Base-by-base conservation (phyloP, 108 stramenopile genomes). In the Mayamaea pseudoterrestris region DNA sequence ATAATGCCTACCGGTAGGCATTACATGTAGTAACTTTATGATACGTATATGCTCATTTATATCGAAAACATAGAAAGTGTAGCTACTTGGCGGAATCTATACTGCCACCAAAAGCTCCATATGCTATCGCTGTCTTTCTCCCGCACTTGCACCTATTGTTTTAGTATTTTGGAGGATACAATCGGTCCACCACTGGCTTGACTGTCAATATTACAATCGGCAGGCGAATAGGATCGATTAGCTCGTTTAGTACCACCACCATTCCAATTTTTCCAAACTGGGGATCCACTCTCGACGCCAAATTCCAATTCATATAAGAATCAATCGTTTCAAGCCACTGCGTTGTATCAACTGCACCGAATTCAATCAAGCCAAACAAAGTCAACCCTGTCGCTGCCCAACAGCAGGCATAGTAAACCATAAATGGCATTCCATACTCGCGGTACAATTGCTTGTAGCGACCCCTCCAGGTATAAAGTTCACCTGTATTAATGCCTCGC, bases 401-500 rank as follows among this genome's bases (percentile, higher is more conserved):
- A 8, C 73, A 68, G 14, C 68, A 55, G 80, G 84, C 78, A 39
- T 83, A 88, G 57, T 73, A 91, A 25, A 73, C 82, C 44, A 87
- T 41, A 11, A 86, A 62, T 0, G 76, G 77, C 49, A 87, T 47
- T 0, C 80, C 90, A 44, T 91, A 91, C 40, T 91, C 82, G 31
- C 71, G 47, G 27, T 64, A 44, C 13, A 91, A 61, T 14, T 67
- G 65, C 57, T 91, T 91, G 67, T 84, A 82, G 20, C 79, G 66
- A 20, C 90, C 90, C 42, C 80, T 60, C 52, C 73, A 59, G 0
- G 90, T 83, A 50, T 78, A 87, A 11, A 81, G 44, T 52, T 91
- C 90, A 17, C 90, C 90, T 6, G 84, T 91, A 61, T 91, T 86
- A 45, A 91, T 91, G 7, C 66, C 79, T 20, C 80, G 61, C 7